A percentile compares a stretch with the other conserved stretches of the same genome.
phyloP scores from a whole-genome alignment of 441 rosid species.

The Isatis lusitanica region DNA sequence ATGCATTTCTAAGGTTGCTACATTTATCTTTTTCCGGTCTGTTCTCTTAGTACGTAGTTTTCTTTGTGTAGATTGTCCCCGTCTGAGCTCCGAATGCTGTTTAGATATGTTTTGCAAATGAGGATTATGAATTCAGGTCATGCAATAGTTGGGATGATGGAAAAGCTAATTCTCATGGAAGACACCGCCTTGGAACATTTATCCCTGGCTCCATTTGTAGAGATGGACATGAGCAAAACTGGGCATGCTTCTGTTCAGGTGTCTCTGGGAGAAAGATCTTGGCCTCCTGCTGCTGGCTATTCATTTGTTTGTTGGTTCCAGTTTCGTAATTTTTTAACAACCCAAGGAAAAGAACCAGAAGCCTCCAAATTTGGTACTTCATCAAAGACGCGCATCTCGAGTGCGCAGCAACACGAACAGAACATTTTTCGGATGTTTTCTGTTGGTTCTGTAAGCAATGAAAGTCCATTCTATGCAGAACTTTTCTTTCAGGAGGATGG shows the following conservation, averaged over 20 bases:
- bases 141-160: conserved; percentile 89
- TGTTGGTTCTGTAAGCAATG: conserved; percentile 85
- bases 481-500: conserved; percentile 98
- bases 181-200: conserved; percentile 75
- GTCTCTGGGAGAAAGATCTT: conserved; percentile 96
- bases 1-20: conserved; percentile 17
- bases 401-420: conserved; percentile 60
- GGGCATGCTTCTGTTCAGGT: conserved; percentile 98
- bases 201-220: conserved; percentile 85
- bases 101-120: conserved; percentile 87
- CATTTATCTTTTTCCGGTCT: conserved; percentile 10
- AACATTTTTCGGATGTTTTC: conserved; percentile 84
- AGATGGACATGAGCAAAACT: conserved; percentile 90
- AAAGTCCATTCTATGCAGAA: conserved; percentile 85
- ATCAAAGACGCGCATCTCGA: conserved; percentile 49
- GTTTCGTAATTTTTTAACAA: conserved; percentile 69
- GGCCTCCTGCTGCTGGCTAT: conserved; percentile 99
- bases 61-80: conserved; percentile 86
- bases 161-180: conserved; percentile 80
- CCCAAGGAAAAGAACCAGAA: conserved; percentile 66
- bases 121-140: conserved; percentile 80
- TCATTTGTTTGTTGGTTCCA: conserved; percentile 98
- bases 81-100: conserved; percentile 83
- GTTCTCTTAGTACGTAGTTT: conserved; percentile 33
- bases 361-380: conserved; percentile 53